A percentile compares a stretch with the other conserved stretches of the same genome.
Evolutionary conservation across 164 flowering plant species (phyloP).

Genomic region (Umbilicus rupestris): DNA sequence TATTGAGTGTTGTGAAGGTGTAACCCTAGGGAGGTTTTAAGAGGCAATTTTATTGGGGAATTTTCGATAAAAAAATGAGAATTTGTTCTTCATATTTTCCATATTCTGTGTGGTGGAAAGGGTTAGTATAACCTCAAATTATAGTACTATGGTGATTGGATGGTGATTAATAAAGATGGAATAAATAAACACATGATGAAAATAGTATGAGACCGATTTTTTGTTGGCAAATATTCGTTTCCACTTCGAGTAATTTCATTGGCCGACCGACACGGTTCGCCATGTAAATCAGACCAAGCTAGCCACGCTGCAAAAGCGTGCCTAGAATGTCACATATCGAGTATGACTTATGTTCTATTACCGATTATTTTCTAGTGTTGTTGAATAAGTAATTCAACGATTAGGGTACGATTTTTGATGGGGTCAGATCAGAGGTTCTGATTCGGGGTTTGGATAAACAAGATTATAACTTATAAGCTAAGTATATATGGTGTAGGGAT

Average conservation of each 20-base stretch:
- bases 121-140: background rate
- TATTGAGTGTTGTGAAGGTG: background rate
- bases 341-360: too few relatives aligned
- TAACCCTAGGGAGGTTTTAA: constrained; percentile 1
- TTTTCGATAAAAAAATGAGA: background rate
- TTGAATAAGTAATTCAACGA: too few relatives aligned
- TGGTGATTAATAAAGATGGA: background rate
- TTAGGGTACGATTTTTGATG: too few relatives aligned
- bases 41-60: background rate
- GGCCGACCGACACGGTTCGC: background rate
- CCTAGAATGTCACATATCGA: background rate
- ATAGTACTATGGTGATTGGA: background rate
- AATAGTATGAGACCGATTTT: background rate
- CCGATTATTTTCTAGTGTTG: too few relatives aligned
- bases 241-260: constrained; percentile 1
- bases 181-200: background rate
- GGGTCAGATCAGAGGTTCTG: too few relatives aligned
- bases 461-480: too few relatives aligned
- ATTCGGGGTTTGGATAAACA: too few relatives aligned
- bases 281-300: background rate
- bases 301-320: background rate
- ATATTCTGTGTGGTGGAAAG: background rate
- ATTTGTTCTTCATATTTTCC: background rate
- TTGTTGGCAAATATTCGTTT: background rate
- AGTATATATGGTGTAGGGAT: background rate